These are phyloP conservation scores for Harringtonia lauricola DNA, from an alignment of 2,329 filamentous ascomycete species.

Conservation along the genomic window DNA sequence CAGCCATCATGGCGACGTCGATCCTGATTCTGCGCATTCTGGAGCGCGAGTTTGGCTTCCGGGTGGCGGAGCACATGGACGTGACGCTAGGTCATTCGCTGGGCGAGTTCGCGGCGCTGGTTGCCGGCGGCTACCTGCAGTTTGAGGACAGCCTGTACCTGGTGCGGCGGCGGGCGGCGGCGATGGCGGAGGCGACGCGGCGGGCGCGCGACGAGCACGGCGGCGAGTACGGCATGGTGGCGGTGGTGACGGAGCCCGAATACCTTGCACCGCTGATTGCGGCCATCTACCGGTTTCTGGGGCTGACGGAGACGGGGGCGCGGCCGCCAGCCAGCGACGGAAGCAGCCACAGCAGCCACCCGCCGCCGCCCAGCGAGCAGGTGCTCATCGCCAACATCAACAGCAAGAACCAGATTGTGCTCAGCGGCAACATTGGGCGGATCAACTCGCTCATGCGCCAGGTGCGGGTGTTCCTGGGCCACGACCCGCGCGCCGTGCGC, in stretches of 20 bases:
- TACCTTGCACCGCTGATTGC: constrained; percentile 59
- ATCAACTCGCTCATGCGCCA: constrained; percentile 77
- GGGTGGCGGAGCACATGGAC: constrained; percentile 58
- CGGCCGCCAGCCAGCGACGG: not conserved
- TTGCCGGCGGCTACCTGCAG: constrained; percentile 68
- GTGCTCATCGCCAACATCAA: constrained; percentile 92
- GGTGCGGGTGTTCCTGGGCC: constrained; percentile 77
- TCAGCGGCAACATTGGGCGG: constrained; percentile 74
- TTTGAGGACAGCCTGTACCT: constrained; percentile 70
- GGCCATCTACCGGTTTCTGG: constrained; percentile 70
- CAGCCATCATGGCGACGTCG: constrained; percentile 91
- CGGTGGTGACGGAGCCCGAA: constrained; percentile 75
- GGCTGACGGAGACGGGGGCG: constrained; percentile 20
- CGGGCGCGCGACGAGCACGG: constrained; percentile 55
- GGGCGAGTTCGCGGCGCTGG: constrained; percentile 85
- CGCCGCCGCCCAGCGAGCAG: constrained; percentile 39
- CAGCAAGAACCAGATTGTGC: constrained; percentile 89
- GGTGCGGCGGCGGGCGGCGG: constrained; percentile 66
- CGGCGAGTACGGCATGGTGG: constrained; percentile 89
- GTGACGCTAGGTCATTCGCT: constrained; percentile 83
- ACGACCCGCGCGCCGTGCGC: constrained; percentile 79
- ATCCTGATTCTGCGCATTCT: constrained; percentile 81
- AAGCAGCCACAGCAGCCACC: not conserved
- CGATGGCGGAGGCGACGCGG: constrained; percentile 69
- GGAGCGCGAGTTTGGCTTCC: constrained; percentile 75